Base-by-base conservation (phyloP, 331 rosid genomes). In the Acacia pycnantha region DNA sequence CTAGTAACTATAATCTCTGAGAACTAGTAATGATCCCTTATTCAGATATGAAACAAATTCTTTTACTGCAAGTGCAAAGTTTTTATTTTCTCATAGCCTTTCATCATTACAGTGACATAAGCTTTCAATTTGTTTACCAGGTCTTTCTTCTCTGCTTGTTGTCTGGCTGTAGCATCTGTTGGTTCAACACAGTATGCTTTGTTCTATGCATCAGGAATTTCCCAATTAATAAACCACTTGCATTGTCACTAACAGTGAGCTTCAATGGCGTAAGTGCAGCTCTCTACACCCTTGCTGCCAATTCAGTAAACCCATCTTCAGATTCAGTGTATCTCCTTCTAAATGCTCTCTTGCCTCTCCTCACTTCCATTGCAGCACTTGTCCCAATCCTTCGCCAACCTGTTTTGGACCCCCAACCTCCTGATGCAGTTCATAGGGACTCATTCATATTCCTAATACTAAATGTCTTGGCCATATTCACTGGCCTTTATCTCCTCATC, bases 161-260 rank as follows among this genome's bases (percentile, higher is more conserved):
- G 71, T 89, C 96, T 50, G 97, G 98, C 35, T 91, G 97, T 76
- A 91, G 97, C 94, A 95, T 95, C 73, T 95, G 97, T 79, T 95
- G 98, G 98, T 95, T 95, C 93, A 95, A 95, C 89, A 95, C 97
- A 4, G 97, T 95, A 1, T 95, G 98, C 50, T 95, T 91, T 80
- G 91, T 95, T 68, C 97, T 95, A 33, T 93, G 98, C 97, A 92
- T 91, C 62, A 88, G 86, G 83, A 95, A 92, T 64, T 95, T 95
- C 85, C 93, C 98, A 4, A 77, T 92, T 2, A 90, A 90, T 77
- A 90, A 89, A 62, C 88, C 99, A 3, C 91, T 95, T 56, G 99
- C 99, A 18, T 47, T 95, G 68, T 88, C 99, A 22, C 98, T 95
- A 77, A 95, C 99, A 12, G 93, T 95, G 26, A 92, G 97, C 85